Percentiles rank a stretch among this genome's conserved stretches.
Conservation (phyloP, 257 asterid species). For the Solanum sejunctum region DNA sequence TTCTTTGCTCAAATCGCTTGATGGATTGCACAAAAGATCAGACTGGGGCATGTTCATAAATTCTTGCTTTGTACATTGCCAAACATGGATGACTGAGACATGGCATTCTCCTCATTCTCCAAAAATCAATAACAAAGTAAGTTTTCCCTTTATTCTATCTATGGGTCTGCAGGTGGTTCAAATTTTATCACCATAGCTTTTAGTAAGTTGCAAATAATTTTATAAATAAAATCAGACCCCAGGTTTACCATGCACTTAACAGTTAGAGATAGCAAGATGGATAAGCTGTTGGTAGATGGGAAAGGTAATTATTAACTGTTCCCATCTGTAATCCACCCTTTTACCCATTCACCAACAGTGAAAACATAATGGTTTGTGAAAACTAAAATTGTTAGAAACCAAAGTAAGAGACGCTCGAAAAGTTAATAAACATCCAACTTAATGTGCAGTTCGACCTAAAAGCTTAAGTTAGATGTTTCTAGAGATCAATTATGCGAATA, state of each 20-base stretch:
- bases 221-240: neutral
- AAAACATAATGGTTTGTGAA: neutral
- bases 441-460: neutral
- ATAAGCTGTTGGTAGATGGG: neutral
- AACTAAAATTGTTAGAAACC: neutral
- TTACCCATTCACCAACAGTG: neutral
- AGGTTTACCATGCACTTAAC: neutral
- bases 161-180: neutral
- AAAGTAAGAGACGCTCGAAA: neutral
- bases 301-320: neutral
- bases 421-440: neutral
- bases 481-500: neutral
- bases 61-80: slow-evolving; percentile 86
- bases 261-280: neutral
- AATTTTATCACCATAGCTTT: neutral
- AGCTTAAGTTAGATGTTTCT: neutral
- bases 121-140: slow-evolving; percentile 62
- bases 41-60: slow-evolving; percentile 64
- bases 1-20: slow-evolving; percentile 44
- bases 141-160: neutral
- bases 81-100: slow-evolving; percentile 67
- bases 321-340: neutral
- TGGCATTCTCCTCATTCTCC: slow-evolving; percentile 94
- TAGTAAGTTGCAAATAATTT: neutral
- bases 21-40: slow-evolving; percentile 32